Percentiles rank a stretch among this genome's conserved stretches.
Conservation (phyloP, 495 filamentous ascomycete species). For the Penicillium flavigenum region DNA sequence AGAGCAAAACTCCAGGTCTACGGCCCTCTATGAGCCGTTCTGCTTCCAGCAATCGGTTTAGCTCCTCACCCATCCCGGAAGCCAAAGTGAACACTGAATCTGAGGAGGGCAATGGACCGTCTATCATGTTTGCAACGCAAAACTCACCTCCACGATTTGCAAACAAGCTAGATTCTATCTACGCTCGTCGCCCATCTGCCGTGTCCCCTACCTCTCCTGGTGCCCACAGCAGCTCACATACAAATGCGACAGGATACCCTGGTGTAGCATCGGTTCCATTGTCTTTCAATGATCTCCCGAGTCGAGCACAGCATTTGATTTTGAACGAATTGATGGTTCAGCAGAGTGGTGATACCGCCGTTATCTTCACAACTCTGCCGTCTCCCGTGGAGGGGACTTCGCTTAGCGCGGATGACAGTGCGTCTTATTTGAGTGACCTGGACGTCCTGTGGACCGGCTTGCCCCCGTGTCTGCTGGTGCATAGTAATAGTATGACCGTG, state of each 20-base stretch:
- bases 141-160: conserved; percentile 41
- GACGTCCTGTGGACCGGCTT: conserved; percentile 69
- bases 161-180: conserved; percentile 51
- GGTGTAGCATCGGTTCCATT: conserved; percentile 59
- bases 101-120: conserved; percentile 60
- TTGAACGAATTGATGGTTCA: conserved; percentile 77
- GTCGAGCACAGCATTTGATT: conserved; percentile 79
- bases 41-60: conserved; percentile 57
- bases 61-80: conserved; percentile 71
- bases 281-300: conserved; percentile 84
- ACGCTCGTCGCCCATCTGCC: conserved; percentile 42
- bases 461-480: conserved; percentile 72
- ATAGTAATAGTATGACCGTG: conserved; percentile 89
- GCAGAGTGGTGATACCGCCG: conserved; percentile 69
- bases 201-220: conserved; percentile 20
- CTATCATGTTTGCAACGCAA: conserved; percentile 73
- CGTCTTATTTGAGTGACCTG: conserved; percentile 72
- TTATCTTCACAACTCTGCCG: conserved; percentile 80
- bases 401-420: conserved; percentile 63
- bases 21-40: conserved; percentile 37
- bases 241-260: conserved; percentile 49
- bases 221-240: conserved; percentile 13
- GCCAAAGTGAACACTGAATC: conserved; percentile 60
- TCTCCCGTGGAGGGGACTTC: conserved; percentile 74
- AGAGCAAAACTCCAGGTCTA: conserved; percentile 24